A percentile compares a stretch with the other conserved stretches of the same genome.
Conservation (phyloP, 805 yeast species). For the Wickerhamiella domercqiae region DNA sequence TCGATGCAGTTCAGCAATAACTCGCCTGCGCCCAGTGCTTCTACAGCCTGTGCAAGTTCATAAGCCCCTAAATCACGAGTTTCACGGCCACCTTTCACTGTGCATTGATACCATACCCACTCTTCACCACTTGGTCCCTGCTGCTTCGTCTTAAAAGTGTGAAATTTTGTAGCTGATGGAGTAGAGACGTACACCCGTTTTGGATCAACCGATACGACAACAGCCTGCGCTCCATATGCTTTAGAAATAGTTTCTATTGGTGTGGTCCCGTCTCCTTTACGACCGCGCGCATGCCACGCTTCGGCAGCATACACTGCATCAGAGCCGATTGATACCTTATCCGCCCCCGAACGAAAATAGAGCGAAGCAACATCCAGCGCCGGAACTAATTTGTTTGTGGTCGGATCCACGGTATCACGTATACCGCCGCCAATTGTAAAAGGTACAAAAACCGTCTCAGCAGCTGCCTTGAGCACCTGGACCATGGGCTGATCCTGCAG, state of each 20-base stretch:
- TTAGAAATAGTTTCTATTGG: slow-evolving; percentile 89
- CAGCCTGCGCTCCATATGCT: slow-evolving; percentile 94
- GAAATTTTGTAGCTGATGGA: slow-evolving; percentile 47
- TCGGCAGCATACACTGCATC: slow-evolving; percentile 94
- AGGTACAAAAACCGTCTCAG: slow-evolving; percentile 88
- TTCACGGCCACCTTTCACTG: slow-evolving; percentile 94
- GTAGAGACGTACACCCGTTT: slow-evolving; percentile 61
- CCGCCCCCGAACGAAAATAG: slow-evolving; percentile 95
- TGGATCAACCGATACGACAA: slow-evolving; percentile 96
- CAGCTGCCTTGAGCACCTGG: slow-evolving; percentile 67
- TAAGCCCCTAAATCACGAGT: slow-evolving; percentile 78
- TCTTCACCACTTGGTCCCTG: slow-evolving; percentile 83
- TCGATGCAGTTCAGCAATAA: slow-evolving; percentile 85
- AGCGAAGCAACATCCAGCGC: slow-evolving; percentile 84
- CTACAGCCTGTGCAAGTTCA: slow-evolving; percentile 79
- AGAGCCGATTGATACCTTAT: slow-evolving; percentile 93
- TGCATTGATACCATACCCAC: slow-evolving; percentile 88
- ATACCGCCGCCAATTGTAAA: slow-evolving; percentile 98
- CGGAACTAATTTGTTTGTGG: slow-evolving; percentile 51
- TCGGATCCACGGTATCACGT: slow-evolving; percentile 76
- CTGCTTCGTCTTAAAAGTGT: slow-evolving; percentile 42
- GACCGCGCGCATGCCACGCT: slow-evolving; percentile 45
- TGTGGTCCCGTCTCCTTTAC: slow-evolving; percentile 49
- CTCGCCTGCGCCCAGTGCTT: slow-evolving; percentile 93
- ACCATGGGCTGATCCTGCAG: slow-evolving; percentile 89